Evolutionary conservation across 148 eudicot genomes (phyloP).

Genomic region (Dysphania ambrosioides): DNA sequence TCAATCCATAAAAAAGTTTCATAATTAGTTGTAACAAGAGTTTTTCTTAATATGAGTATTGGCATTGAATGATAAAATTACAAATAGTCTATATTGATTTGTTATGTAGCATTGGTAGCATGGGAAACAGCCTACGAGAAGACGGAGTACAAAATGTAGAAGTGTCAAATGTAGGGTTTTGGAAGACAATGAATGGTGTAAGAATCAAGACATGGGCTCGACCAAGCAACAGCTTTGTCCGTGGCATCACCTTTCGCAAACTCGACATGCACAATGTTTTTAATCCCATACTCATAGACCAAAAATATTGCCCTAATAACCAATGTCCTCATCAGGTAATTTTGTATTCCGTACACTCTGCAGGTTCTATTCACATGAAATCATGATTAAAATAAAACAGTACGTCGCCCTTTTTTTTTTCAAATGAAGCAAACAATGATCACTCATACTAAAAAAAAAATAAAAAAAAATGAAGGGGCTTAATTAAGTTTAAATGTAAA

Average conservation of each 20-base stretch:
- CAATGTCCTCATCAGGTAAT: slow-evolving; percentile 46
- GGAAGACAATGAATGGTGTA: slow-evolving; percentile 46
- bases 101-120: slow-evolving; percentile 49
- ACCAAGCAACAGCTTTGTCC: slow-evolving; percentile 37
- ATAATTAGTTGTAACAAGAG: too few species aligned
- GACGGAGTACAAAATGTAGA: slow-evolving; percentile 50
- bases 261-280: slow-evolving; percentile 40
- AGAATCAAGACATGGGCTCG: slow-evolving; percentile 55
- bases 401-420: too few species aligned
- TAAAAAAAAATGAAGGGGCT: too few species aligned
- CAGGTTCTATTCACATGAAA: too few species aligned
- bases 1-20: too few species aligned
- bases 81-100: too few species aligned
- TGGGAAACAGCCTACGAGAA: slow-evolving; percentile 39
- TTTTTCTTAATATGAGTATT: too few species aligned
- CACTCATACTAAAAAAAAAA: too few species aligned
- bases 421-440: too few species aligned
- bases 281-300: slow-evolving; percentile 53
- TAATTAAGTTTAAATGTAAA: too few species aligned
- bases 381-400: too few species aligned
- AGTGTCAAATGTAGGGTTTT: slow-evolving; percentile 33
- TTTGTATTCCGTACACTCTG: background rate
- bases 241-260: slow-evolving; percentile 29
- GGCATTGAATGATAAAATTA: too few species aligned
- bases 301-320: slow-evolving; percentile 43